Evolutionary conservation across 2,329 filamentous ascomycete species (phyloP), one percentile per base, ranked within the genome.

Genomic region (Aulographum hederae): DNA sequence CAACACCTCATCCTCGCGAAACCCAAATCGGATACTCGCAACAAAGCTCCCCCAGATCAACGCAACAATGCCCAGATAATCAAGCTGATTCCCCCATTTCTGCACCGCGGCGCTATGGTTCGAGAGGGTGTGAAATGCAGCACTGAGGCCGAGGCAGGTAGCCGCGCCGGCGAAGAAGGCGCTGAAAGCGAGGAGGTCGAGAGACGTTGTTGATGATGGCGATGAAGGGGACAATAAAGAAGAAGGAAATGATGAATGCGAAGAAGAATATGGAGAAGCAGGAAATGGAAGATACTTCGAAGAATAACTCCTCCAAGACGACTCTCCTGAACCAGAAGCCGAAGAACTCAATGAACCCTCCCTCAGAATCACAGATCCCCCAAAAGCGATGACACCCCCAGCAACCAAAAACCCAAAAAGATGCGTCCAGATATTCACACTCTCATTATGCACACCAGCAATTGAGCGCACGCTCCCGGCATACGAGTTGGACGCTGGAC

Each of bases 1-100:
- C 44, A 86, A 50, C 5, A 51, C 45, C 3, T 72, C 69, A 39
- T 73, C 58, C 45, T 76, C 82, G 44, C 69, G 10, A 39, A 71
- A 68, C 3, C 54, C 58, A 43, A 68, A 68, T 42, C 65, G 67
- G 36, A 98, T 54, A 31, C 79, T 78, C 2, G 89, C 85, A 28
- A 95, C 70, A 47, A 86, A 93, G 49, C 78, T 86, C 5, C 89
- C 89, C 41, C 86, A 79, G 36, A 95, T 95, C 41, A 98, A 59
- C 30, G 75, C 70, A 18, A 95, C 80, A 43, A 98, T 98, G 5
- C 89, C 89, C 4, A 86, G 70, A 50, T 98, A 95, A 50, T 98
- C 89, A 34, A 95, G 59, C 52, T 92, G 81, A 51, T 95, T 95
- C 8, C 85, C 85, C 61, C 82, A 79, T 38, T 69, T 74, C 2